Evolutionary conservation across 768 basidiomycete species (phyloP).

Genomic region (Glaciozyma martinii): DNA sequence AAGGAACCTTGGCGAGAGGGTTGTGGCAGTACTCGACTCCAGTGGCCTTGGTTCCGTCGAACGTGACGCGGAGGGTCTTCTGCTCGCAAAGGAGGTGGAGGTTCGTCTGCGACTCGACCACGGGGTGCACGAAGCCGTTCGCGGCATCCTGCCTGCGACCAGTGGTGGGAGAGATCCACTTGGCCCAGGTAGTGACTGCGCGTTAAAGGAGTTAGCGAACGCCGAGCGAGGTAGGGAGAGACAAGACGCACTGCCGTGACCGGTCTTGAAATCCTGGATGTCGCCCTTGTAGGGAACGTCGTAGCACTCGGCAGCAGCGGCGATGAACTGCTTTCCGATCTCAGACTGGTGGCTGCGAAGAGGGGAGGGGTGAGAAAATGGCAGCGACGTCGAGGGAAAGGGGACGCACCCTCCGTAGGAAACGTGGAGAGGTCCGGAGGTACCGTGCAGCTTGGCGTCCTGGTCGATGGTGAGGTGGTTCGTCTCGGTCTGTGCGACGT

Average conservation of each 20-base stretch:
- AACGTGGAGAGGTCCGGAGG: conserved; percentile 64
- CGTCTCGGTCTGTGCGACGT: neutral
- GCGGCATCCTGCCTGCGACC: conserved; percentile 63
- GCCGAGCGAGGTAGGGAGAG: neutral
- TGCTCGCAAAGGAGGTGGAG: conserved; percentile 58
- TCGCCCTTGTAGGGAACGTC: conserved; percentile 48
- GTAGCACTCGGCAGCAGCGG: conserved; percentile 20
- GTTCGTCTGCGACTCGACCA: conserved; percentile 60
- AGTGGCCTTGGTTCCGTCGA: conserved; percentile 61
- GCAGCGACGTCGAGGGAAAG: neutral
- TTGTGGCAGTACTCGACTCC: conserved; percentile 47
- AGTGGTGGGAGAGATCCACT: conserved; percentile 66
- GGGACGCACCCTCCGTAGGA: conserved; percentile 47
- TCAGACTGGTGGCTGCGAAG: neutral
- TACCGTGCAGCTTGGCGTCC: conserved; percentile 51
- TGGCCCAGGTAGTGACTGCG: conserved; percentile 41
- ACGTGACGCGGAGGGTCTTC: conserved; percentile 58
- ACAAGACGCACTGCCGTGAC: conserved; percentile 55
- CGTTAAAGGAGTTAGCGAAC: neutral
- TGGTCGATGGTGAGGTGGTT: neutral
- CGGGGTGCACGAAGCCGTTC: conserved; percentile 61
- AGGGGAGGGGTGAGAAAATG: neutral
- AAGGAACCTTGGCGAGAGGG: neutral
- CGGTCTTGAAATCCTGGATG: conserved; percentile 53
- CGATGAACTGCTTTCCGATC: conserved; percentile 46